Conservation (phyloP, 805 yeast genomes). For the Metschnikowia corniflorae region DNA sequence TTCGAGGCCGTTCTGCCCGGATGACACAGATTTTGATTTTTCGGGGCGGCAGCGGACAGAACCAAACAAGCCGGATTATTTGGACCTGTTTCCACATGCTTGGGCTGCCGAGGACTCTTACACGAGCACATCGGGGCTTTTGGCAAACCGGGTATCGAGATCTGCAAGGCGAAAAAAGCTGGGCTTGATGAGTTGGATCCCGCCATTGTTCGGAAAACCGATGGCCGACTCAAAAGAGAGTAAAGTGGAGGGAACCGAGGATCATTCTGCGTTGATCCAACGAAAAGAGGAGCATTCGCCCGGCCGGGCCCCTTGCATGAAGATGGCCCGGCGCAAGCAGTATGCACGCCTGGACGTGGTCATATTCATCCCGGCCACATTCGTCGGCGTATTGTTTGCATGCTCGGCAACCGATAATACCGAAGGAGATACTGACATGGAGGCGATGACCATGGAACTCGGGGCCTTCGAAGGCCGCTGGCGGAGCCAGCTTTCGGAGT, state of each 20-base stretch:
- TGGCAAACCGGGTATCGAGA: neutral
- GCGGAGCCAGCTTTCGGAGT: neutral
- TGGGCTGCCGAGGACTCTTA: neutral
- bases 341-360: slow-evolving; percentile 45
- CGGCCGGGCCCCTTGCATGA: slow-evolving; percentile 38
- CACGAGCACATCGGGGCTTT: neutral
- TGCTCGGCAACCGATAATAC: slow-evolving; percentile 25
- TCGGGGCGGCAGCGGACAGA: slow-evolving; percentile 1
- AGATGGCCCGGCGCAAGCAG: slow-evolving; percentile 53
- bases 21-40: slow-evolving; percentile 6
- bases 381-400: slow-evolving; percentile 62
- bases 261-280: neutral
- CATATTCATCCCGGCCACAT: slow-evolving; percentile 51
- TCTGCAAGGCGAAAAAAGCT: neutral
- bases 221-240: neutral
- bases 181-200: neutral
- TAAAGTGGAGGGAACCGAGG: neutral
- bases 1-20: slow-evolving; percentile 5
- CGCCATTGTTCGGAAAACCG: neutral
- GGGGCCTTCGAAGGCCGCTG: neutral
- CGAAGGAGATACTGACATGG: no score
- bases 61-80: neutral
- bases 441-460: neutral
- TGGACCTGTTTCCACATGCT: neutral
- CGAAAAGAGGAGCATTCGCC: neutral